A percentile compares a stretch with the other conserved stretches of the same genome.
Conservation (phyloP, 257 asterid genomes). For the Linaria vulgaris region DNA sequence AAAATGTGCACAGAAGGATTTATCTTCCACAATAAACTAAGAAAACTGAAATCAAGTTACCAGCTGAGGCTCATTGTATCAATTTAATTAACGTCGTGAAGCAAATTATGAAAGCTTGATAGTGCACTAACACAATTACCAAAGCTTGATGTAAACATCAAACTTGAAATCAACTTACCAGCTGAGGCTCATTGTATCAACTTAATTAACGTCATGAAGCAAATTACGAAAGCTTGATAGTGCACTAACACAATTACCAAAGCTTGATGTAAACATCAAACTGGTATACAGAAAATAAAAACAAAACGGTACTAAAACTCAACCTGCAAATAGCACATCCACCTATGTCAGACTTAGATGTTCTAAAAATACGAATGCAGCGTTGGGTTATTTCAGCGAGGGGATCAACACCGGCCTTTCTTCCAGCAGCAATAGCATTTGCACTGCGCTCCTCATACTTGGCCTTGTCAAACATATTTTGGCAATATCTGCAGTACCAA, state of each 20-base stretch:
- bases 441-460: slow-evolving; percentile 50
- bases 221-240: background rate
- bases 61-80: slow-evolving; percentile 6
- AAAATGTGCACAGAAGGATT: background rate
- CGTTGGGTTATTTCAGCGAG: slow-evolving; percentile 69
- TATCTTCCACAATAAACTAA: background rate
- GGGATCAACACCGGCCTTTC: slow-evolving; percentile 77
- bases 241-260: slow-evolving; percentile 12
- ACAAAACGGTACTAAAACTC: slow-evolving; percentile 19
- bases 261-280: slow-evolving; percentile 18
- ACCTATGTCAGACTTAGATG: slow-evolving; percentile 50
- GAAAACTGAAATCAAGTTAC: background rate
- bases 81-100: background rate
- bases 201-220: background rate
- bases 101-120: background rate
- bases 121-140: slow-evolving; percentile 10
- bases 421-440: slow-evolving; percentile 93
- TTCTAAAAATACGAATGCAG: slow-evolving; percentile 69
- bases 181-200: no score
- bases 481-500: slow-evolving; percentile 80
- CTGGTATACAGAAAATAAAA: slow-evolving; percentile 2
- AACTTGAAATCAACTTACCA: no score
- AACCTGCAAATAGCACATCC: slow-evolving; percentile 96
- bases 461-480: slow-evolving; percentile 55
- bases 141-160: slow-evolving; percentile 16